phyloP scores from a whole-genome alignment of 2,329 filamentous ascomycete genomes.

The Monilinia polystroma region DNA sequence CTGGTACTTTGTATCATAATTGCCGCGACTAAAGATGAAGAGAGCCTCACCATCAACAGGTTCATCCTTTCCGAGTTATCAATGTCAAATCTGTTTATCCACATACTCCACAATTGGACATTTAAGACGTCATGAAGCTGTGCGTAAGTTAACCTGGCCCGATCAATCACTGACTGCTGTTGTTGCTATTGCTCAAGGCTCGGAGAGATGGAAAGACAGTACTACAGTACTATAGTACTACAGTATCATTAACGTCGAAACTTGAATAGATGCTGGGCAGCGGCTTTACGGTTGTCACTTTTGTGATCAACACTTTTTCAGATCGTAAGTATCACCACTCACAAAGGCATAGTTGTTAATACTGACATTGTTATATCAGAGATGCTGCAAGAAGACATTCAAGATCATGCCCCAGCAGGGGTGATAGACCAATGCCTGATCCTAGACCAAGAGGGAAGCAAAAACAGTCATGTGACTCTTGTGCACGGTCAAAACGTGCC shows the following conservation, averaged over 20 bases:
- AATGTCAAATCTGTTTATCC: constrained; percentile 18
- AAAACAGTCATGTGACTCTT: constrained; percentile 22
- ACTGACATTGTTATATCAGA: constrained; percentile 3
- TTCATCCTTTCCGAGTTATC: constrained; percentile 12
- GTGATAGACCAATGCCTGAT: constrained; percentile 13
- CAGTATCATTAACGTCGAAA: not conserved
- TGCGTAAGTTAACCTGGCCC: constrained; percentile 10
- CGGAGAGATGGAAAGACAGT: not conserved
- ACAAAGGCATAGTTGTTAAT: not conserved
- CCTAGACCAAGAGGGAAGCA: constrained; percentile 19
- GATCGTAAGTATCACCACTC: not conserved
- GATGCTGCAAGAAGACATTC: constrained; percentile 22
- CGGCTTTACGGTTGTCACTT: constrained; percentile 15
- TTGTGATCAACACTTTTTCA: constrained; percentile 17
- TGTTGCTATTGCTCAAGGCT: not conserved
- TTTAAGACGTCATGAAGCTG: constrained; percentile 20
- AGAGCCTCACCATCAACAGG: constrained; percentile 7
- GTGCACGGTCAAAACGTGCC: constrained; percentile 20
- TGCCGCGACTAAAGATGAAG: constrained; percentile 11
- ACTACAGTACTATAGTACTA: not conserved
- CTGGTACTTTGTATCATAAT: not conserved
- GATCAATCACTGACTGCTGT: not conserved
- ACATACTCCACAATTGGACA: constrained; percentile 21
- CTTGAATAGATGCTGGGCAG: constrained; percentile 8
- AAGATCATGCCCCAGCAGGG: constrained; percentile 19